phyloP scores from a whole-genome alignment of 1,284 basidiomycete species.

The Rhodotorula sp. region DNA sequence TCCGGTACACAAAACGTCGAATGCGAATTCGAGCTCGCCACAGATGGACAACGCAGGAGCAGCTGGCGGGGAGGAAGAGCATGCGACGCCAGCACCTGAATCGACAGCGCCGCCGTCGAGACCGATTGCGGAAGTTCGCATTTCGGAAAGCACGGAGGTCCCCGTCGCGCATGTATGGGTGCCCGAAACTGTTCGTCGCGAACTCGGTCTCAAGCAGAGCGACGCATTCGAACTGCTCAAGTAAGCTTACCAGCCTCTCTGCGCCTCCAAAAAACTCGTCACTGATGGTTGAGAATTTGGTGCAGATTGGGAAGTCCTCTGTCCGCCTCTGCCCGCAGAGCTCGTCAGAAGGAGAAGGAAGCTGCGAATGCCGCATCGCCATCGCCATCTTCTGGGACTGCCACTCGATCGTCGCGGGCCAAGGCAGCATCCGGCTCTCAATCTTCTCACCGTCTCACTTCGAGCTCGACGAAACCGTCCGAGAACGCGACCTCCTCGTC shows the following conservation, averaged over 20 bases:
- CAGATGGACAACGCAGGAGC: too few relatives aligned
- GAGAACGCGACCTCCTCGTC: neutral
- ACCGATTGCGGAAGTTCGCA: slow-evolving; percentile 20
- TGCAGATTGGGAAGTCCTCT: slow-evolving; percentile 19
- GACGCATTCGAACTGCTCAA: slow-evolving; percentile 34
- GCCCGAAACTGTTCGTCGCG: slow-evolving; percentile 8
- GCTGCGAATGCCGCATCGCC: neutral
- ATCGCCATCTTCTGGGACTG: neutral
- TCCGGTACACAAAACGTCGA: neutral
- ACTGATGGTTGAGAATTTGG: neutral
- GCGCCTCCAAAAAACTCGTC: neutral
- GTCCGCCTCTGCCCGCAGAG: slow-evolving; percentile 6
- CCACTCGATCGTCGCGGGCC: neutral
- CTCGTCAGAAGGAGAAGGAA: slow-evolving; percentile 7
- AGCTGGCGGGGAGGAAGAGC: neutral
- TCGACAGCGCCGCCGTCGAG: neutral
- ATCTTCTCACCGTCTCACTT: too few relatives aligned
- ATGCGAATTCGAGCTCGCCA: neutral
- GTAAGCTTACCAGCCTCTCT: neutral
- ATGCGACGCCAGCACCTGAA: neutral
- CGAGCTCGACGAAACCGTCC: neutral
- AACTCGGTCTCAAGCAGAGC: slow-evolving; percentile 18
- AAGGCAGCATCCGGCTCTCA: neutral
- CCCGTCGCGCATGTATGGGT: slow-evolving; percentile 61
- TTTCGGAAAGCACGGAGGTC: slow-evolving; percentile 49